Evolutionary conservation across 2,329 filamentous ascomycete species (phyloP).

Genomic region (Mycosphaerella sp.): DNA sequence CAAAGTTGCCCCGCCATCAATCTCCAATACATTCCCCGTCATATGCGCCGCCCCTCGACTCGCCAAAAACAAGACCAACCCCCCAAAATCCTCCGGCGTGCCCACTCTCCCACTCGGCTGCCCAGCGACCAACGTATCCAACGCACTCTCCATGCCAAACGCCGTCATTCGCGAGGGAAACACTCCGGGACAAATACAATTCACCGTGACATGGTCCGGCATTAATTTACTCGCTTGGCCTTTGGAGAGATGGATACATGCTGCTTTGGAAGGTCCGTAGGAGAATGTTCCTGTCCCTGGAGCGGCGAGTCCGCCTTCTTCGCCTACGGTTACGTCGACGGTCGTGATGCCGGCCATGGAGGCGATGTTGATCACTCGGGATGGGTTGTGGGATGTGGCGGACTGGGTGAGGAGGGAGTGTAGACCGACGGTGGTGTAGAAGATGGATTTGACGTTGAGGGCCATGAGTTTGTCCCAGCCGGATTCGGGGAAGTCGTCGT

Average conservation of each 20-base stretch:
- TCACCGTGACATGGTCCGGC: conserved; percentile 49
- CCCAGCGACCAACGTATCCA: conserved; percentile 41
- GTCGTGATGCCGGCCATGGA: conserved; percentile 42
- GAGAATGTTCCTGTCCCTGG: conserved; percentile 38
- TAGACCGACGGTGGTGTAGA: conserved; percentile 44
- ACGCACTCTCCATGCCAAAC: conserved; percentile 41
- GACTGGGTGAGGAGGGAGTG: conserved; percentile 40
- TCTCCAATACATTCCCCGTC: conserved; percentile 44
- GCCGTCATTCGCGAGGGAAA: conserved; percentile 54
- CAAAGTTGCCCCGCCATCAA: conserved; percentile 43
- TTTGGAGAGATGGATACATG: conserved; percentile 50
- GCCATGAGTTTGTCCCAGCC: conserved; percentile 52
- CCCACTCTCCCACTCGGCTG: conserved; percentile 45
- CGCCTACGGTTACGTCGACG: conserved; percentile 41
- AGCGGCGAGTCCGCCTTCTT: conserved; percentile 47
- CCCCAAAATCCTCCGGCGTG: conserved; percentile 45
- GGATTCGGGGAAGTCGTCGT: conserved; percentile 52
- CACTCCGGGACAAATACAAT: conserved; percentile 49
- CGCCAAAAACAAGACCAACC: conserved; percentile 41
- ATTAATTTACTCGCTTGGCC: conserved; percentile 50
- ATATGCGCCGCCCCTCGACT: conserved; percentile 40
- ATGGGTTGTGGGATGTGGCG: conserved; percentile 37
- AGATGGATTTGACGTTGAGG: conserved; percentile 35
- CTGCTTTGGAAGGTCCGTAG: conserved; percentile 46
- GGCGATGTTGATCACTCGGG: conserved; percentile 43